A percentile compares a stretch with the other conserved stretches of the same genome.
These are phyloP conservation scores for Aspergillus asperescens DNA, from an alignment of 495 filamentous ascomycete genomes.

Conservation along the genomic window DNA sequence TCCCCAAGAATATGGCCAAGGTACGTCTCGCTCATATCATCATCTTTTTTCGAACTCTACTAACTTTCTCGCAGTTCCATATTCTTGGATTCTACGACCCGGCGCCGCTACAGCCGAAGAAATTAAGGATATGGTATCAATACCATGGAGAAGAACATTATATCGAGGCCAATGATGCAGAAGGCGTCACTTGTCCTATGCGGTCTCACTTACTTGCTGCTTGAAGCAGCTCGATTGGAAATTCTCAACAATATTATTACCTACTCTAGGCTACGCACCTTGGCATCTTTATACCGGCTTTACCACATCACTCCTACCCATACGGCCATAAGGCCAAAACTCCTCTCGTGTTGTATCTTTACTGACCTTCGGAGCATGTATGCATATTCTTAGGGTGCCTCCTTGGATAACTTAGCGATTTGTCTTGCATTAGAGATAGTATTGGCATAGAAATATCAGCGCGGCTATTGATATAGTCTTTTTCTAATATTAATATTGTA, in stretches of 20 bases:
- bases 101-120: slow-evolving; percentile 47
- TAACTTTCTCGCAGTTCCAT: slow-evolving; percentile 36
- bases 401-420: background rate
- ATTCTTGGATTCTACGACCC: slow-evolving; percentile 56
- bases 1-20: slow-evolving; percentile 38
- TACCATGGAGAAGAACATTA: slow-evolving; percentile 44
- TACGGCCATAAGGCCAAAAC: background rate
- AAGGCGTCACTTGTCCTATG: slow-evolving; percentile 39
- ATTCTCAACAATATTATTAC: background rate
- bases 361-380: background rate
- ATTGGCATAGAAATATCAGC: too few relatives aligned
- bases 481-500: too few relatives aligned
- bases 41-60: background rate
- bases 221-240: background rate
- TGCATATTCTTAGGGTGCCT: background rate
- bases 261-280: background rate
- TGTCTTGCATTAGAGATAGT: background rate
- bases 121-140: slow-evolving; percentile 48
- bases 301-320: background rate
- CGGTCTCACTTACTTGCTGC: slow-evolving; percentile 26
- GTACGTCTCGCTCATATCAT: slow-evolving; percentile 19
- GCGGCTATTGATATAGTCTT: background rate
- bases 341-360: background rate
- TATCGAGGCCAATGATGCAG: slow-evolving; percentile 42
- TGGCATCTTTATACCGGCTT: background rate